Conservation (phyloP, 2,329 filamentous ascomycete species). For the Paradendryphiella salina region DNA sequence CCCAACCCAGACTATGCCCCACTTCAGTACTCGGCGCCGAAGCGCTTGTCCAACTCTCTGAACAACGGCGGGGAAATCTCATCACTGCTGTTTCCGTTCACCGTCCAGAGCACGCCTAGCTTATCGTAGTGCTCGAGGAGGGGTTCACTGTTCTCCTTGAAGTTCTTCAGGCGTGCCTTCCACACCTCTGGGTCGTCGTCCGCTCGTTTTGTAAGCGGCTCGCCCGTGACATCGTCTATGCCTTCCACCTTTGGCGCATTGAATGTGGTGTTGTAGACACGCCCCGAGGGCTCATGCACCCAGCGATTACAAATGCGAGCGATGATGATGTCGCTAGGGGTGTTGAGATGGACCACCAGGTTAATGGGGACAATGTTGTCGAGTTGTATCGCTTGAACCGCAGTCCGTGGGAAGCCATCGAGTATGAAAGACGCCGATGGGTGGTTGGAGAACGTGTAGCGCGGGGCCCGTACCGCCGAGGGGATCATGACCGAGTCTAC, state of each 20-base stretch:
- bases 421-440: conserved; percentile 88
- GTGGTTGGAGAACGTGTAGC: conserved; percentile 61
- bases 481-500: conserved; percentile 51
- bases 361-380: conserved; percentile 91
- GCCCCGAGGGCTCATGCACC: conserved; percentile 88
- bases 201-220: conserved; percentile 75
- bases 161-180: conserved; percentile 76
- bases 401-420: conserved; percentile 92
- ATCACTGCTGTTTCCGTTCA: conserved; percentile 86
- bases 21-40: conserved; percentile 51
- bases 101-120: conserved; percentile 81
- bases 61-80: conserved; percentile 93
- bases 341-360: conserved; percentile 83
- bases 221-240: conserved; percentile 87
- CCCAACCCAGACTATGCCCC: conserved; percentile 1
- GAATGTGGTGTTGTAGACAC: conserved; percentile 94
- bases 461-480: conserved; percentile 39
- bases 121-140: conserved; percentile 86
- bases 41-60: conserved; percentile 77
- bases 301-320: conserved; percentile 88
- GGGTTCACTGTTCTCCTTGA: conserved; percentile 82
- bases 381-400: conserved; percentile 74
- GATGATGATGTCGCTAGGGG: conserved; percentile 83
- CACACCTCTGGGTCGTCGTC: conserved; percentile 91
- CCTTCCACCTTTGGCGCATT: conserved; percentile 81